Evolutionary conservation across 2,329 filamentous ascomycete genomes (phyloP).

Genomic region (Ramularia endophylla): DNA sequence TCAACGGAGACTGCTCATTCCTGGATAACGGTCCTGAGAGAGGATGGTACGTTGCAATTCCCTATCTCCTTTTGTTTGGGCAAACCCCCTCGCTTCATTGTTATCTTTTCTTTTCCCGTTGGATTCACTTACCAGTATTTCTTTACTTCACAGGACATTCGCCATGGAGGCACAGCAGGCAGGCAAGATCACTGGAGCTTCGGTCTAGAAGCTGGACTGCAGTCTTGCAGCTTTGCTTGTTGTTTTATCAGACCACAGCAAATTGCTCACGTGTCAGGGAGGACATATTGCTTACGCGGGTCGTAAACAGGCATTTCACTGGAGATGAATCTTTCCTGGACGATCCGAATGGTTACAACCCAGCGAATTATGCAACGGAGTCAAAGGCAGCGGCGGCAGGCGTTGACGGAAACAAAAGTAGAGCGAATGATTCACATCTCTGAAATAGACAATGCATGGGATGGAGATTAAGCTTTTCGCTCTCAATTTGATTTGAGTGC

Average conservation of each 20-base stretch:
- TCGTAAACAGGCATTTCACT: slow-evolving; percentile 43
- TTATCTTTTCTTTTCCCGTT: slow-evolving; percentile 8
- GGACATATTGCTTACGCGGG: slow-evolving; percentile 12
- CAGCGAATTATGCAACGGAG: slow-evolving; percentile 17
- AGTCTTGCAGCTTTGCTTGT: too few relatives aligned
- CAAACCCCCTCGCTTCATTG: slow-evolving; percentile 6
- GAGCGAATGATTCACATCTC: slow-evolving; percentile 14
- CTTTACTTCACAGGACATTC: slow-evolving; percentile 26
- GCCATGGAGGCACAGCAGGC: slow-evolving; percentile 24
- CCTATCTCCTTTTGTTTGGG: slow-evolving; percentile 19
- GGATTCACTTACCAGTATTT: slow-evolving; percentile 23
- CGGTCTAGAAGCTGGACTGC: too few relatives aligned
- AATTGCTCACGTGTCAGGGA: too few relatives aligned
- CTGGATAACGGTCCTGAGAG: slow-evolving; percentile 74
- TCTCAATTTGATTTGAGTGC: background rate
- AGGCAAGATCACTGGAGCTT: slow-evolving; percentile 8
- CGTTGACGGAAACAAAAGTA: slow-evolving; percentile 7
- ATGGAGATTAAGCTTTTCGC: background rate
- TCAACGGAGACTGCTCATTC: slow-evolving; percentile 82
- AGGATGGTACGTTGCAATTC: slow-evolving; percentile 77
- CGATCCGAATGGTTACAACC: slow-evolving; percentile 34
- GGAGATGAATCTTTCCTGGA: slow-evolving; percentile 53
- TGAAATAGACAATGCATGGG: slow-evolving; percentile 5
- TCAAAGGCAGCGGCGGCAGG: slow-evolving; percentile 7
- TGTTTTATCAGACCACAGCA: slow-evolving; percentile 7